These are phyloP conservation scores for Lentinula sp. DNA, from an alignment of 768 basidiomycete species.

Conservation along the genomic window DNA sequence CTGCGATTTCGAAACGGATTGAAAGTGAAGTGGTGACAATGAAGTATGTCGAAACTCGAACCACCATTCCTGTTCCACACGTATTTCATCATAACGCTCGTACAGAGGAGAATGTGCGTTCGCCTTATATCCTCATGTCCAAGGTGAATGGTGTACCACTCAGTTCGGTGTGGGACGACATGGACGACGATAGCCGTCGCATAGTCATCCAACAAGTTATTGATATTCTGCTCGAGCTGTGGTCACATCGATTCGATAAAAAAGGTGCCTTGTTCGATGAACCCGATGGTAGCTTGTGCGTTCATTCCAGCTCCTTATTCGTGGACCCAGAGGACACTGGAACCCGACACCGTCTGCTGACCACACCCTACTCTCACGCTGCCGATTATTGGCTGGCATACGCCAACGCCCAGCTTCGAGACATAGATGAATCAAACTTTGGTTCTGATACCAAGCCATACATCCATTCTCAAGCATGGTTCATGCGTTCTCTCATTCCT, in stretches of 20 bases:
- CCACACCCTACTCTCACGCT: conserved; percentile 1
- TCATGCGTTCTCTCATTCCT: conserved; percentile 7
- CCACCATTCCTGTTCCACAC: conserved; percentile 7
- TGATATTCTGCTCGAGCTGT: conserved; percentile 6
- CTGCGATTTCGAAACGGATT: conserved; percentile 3
- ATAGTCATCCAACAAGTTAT: conserved; percentile 6
- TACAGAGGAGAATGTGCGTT: background rate
- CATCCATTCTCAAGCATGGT: conserved; percentile 7
- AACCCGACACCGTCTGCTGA: background rate
- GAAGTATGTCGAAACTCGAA: conserved; percentile 6
- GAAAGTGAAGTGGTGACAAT: conserved; percentile 8
- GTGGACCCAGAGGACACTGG: background rate
- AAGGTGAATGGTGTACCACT: conserved; percentile 5
- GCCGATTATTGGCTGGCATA: conserved; percentile 6
- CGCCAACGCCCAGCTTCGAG: conserved; percentile 1
- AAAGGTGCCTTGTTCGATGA: conserved; percentile 4
- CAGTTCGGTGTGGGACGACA: conserved; percentile 6
- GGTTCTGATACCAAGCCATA: conserved; percentile 4
- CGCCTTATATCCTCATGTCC: conserved; percentile 9
- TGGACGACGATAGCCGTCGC: conserved; percentile 6
- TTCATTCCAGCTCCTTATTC: background rate
- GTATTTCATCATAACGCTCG: conserved; percentile 4
- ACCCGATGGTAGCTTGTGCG: background rate
- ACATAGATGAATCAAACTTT: conserved; percentile 6
- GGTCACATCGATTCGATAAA: conserved; percentile 5